A percentile compares a stretch with the other conserved stretches of the same genome.
Evolutionary conservation across 164 flowering plant genomes (phyloP).

Genomic region (Vitis riparia): DNA sequence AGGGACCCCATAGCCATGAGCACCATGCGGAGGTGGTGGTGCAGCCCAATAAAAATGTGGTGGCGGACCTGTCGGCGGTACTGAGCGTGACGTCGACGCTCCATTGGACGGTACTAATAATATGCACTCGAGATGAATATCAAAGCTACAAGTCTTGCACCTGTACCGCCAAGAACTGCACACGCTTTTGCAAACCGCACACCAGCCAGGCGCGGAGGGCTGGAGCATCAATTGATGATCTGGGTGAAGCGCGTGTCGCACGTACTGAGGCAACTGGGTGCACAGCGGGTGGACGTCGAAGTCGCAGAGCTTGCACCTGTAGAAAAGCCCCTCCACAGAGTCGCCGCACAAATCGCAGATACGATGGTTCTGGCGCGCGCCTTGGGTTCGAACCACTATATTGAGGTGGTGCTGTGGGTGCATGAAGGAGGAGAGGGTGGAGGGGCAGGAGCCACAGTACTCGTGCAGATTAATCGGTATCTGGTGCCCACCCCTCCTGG

Average conservation of each 20-base stretch:
- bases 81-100: too few relatives aligned
- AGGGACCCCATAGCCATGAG: too few relatives aligned
- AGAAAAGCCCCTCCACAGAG: slow-evolving; percentile 18
- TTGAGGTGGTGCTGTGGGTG: slow-evolving; percentile 22
- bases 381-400: slow-evolving; percentile 6
- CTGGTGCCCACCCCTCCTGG: slow-evolving; percentile 11
- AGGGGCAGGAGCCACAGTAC: slow-evolving; percentile 24
- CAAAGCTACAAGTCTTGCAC: not conserved
- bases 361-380: not conserved
- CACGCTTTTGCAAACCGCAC: not conserved
- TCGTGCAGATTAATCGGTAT: slow-evolving; percentile 23
- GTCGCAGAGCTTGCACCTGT: slow-evolving; percentile 15
- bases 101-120: too few relatives aligned
- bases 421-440: slow-evolving; percentile 16
- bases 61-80: too few relatives aligned
- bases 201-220: not conserved
- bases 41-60: too few relatives aligned
- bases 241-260: slow-evolving; percentile 10
- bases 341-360: slow-evolving; percentile 18
- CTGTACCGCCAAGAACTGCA: slow-evolving; percentile 1
- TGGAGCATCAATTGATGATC: not conserved
- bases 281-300: slow-evolving; percentile 13
- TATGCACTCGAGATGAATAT: not conserved
- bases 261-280: slow-evolving; percentile 10
- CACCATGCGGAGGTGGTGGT: too few relatives aligned